Conservation (phyloP, 1,284 basidiomycete species). For the Boletus hoseneyae region DNA sequence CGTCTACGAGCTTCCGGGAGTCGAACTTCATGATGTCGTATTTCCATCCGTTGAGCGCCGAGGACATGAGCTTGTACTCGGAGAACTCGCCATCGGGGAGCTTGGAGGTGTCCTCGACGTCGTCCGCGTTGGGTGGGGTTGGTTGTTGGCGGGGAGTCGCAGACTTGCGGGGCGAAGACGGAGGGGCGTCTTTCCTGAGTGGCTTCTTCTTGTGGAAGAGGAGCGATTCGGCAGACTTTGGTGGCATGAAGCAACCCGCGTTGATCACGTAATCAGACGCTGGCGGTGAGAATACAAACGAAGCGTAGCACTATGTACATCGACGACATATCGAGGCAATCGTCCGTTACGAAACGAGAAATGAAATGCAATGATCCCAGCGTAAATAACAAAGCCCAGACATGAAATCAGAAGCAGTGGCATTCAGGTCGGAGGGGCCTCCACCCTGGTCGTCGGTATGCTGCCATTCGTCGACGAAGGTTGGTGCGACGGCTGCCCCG, state of each 20-base stretch:
- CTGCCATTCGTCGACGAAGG: constrained; percentile 34
- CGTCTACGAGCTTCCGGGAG: constrained; percentile 63
- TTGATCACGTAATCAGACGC: constrained; percentile 29
- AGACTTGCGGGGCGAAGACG: constrained; percentile 28
- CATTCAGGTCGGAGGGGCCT: constrained; percentile 26
- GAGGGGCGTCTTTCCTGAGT: constrained; percentile 19
- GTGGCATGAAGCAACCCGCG: constrained; percentile 20
- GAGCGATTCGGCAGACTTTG: constrained; percentile 31
- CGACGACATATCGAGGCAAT: constrained; percentile 15
- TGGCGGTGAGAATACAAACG: background rate
- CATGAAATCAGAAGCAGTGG: constrained; percentile 3
- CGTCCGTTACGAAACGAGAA: constrained; percentile 24
- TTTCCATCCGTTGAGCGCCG: constrained; percentile 76
- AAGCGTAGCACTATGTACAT: constrained; percentile 30
- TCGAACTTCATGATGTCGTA: constrained; percentile 85
- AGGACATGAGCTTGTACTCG: constrained; percentile 74
- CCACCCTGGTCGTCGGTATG: constrained; percentile 33
- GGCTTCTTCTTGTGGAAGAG: constrained; percentile 36
- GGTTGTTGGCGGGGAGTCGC: constrained; percentile 31
- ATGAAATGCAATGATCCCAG: constrained; percentile 17
- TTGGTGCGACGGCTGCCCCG: constrained; percentile 30
- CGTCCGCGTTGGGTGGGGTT: constrained; percentile 33
- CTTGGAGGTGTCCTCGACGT: constrained; percentile 45
- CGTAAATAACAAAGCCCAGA: constrained; percentile 15
- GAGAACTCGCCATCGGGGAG: constrained; percentile 61